phyloP scores from a whole-genome alignment of 2,329 filamentous ascomycete species.

The Aspergillus sp. region DNA sequence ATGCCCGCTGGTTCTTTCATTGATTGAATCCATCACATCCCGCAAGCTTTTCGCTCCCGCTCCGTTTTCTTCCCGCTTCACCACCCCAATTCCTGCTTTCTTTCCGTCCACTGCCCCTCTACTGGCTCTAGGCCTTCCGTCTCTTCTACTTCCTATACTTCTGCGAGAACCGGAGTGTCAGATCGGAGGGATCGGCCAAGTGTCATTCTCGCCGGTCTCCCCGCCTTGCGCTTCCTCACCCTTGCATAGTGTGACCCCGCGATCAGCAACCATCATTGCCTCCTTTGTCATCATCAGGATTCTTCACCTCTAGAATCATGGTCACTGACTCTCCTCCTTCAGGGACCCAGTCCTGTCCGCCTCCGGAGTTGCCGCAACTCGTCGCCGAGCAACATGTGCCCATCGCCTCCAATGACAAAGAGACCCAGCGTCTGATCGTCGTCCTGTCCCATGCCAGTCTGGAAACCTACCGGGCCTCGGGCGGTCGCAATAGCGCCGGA shows the following conservation, averaged over 20 bases:
- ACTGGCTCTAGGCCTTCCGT: not conserved
- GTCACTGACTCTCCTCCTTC: slow-evolving; percentile 31
- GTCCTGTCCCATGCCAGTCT: slow-evolving; percentile 96
- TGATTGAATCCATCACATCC: slow-evolving; percentile 1
- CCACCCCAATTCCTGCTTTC: not conserved
- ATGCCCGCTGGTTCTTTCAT: not conserved
- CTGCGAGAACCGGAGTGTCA: not conserved
- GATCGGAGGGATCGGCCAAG: not conserved
- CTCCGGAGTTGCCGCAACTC: slow-evolving; percentile 83
- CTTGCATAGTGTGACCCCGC: not conserved
- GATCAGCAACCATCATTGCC: slow-evolving; percentile 1
- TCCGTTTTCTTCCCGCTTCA: not conserved
- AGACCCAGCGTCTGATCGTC: slow-evolving; percentile 87
- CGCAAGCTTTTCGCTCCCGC: not conserved
- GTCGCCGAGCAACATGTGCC: slow-evolving; percentile 89
- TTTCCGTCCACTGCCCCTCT: not conserved
- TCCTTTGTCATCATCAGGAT: not conserved
- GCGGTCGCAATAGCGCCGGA: slow-evolving; percentile 60
- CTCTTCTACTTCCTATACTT: not conserved
- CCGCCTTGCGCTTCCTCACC: not conserved
- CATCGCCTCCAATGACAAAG: slow-evolving; percentile 82
- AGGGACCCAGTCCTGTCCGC: slow-evolving; percentile 94
- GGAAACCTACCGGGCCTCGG: slow-evolving; percentile 92
- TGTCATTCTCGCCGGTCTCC: not conserved
- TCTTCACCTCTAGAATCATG: slow-evolving; percentile 7